These are phyloP conservation scores for Antitrichia curtipendula DNA, from an alignment of 225 moss, liverwort and hornwort genomes.

Conservation along the genomic window DNA sequence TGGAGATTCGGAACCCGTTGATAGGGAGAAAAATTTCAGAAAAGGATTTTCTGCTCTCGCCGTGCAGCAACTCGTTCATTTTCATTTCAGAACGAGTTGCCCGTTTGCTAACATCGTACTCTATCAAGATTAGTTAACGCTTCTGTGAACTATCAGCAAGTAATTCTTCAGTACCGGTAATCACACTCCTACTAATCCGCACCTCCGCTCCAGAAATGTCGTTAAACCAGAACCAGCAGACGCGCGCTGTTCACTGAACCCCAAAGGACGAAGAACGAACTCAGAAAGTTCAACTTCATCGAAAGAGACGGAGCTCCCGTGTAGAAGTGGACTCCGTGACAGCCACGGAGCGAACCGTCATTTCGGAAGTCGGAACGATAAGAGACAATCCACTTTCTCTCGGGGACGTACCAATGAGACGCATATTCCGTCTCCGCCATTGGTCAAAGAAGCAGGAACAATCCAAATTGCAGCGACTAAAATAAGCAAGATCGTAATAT, in stretches of 20 bases:
- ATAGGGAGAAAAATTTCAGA: background rate
- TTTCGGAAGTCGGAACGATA: background rate
- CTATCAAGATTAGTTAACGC: background rate
- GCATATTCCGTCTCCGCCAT: background rate
- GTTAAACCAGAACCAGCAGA: background rate
- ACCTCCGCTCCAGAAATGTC: background rate
- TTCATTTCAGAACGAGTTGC: background rate
- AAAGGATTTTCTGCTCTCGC: background rate
- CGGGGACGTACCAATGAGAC: background rate
- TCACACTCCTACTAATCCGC: background rate
- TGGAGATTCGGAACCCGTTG: background rate
- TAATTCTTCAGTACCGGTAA: background rate
- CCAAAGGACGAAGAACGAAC: background rate
- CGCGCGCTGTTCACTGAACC: background rate
- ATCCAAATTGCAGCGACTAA: background rate
- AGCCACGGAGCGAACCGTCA: background rate
- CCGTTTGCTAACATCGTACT: background rate
- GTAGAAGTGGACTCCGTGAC: background rate
- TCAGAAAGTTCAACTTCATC: background rate
- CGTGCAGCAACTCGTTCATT: background rate
- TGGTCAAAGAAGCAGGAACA: background rate
- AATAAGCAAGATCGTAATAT: background rate
- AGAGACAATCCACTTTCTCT: conserved; percentile 10
- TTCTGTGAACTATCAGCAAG: background rate
- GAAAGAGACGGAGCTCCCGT: background rate